Evolutionary conservation across 1,284 basidiomycete species (phyloP), one percentile per base, ranked within the genome.

Genomic region (Melampsora americana): DNA sequence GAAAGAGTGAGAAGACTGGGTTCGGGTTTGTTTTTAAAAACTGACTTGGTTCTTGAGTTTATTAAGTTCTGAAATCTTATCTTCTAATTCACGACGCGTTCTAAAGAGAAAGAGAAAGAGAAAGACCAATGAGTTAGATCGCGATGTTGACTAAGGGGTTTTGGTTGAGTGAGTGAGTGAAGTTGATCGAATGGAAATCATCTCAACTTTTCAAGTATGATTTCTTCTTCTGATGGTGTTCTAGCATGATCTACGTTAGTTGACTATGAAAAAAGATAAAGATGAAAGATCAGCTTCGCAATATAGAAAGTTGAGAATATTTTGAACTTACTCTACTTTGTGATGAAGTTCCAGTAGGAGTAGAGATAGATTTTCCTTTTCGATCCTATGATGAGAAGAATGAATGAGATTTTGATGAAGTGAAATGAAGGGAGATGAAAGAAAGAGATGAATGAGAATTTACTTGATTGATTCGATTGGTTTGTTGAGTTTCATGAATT

Each of bases 21-120:
- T n/a, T n/a, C n/a, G 30, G 20, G 20, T 5, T 28, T 35, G 11
- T 9, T n/a, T n/a, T n/a, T n/a, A n/a, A n/a, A 26, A n/a, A 46
- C 48, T 44, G 39, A 72, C 70, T 56, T 72, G 70, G 32, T 72
- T 56, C 62, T 72, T 72, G 11, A 72, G 70, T 39, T 72, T 61
- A 53, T 64, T 65, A 5, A 72, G 32, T 48, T 72, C 70, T 48
- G 42, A 39, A 16, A 72, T 64, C 50, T 72, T 72, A 11, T 48
- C 42, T 53, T 72, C 70, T 16, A 72, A 64, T 50, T 72, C 70
- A 32, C 46, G 61, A 14, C 70, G 60, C n/a, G 70, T 66, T 48
- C 70, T 72, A 35, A 50, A 42, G 18, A 7, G 42, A 64, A 59
- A 1, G 2, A 1, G 28, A 48, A 32, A 32, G 32, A 9, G 6